Evolutionary conservation across 208 protist species (phyloP).

Genomic region (Balamuthia mandrillaris): DNA sequence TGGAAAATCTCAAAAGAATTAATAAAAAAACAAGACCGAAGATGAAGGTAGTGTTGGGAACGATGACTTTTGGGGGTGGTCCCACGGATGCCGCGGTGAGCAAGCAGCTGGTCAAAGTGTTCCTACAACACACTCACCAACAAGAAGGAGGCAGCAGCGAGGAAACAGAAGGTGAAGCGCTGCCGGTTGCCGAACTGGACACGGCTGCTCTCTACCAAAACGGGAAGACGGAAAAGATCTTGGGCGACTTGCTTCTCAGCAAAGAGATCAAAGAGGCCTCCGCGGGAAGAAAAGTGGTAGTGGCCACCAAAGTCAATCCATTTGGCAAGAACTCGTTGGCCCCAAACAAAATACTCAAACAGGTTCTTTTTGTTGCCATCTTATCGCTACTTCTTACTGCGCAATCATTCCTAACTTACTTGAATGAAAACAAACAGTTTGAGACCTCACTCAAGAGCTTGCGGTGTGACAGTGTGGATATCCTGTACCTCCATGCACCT

Average conservation of each 20-base stretch:
- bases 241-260: neutral
- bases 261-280: neutral
- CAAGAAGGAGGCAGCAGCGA: too few relatives aligned
- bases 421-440: neutral
- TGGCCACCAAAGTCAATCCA: constrained; percentile 26
- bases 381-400: too few relatives aligned
- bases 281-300: neutral
- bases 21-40: neutral
- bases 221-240: neutral
- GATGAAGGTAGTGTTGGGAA: neutral
- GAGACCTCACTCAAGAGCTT: neutral
- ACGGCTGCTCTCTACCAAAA: constrained; percentile 27
- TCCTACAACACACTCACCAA: neutral
- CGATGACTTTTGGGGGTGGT: constrained; percentile 34
- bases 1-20: too few relatives aligned
- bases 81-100: neutral
- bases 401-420: too few relatives aligned
- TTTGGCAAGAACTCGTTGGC: neutral
- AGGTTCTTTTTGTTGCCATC: neutral
- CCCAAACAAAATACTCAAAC: neutral
- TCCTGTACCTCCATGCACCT: constrained; percentile 6
- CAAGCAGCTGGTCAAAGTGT: neutral
- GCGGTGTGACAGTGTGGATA: neutral
- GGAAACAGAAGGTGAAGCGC: too few relatives aligned
- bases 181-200: neutral